Evolutionary conservation across 371 early-diverging fungal species (phyloP).

Genomic region (Mortierella sp.): DNA sequence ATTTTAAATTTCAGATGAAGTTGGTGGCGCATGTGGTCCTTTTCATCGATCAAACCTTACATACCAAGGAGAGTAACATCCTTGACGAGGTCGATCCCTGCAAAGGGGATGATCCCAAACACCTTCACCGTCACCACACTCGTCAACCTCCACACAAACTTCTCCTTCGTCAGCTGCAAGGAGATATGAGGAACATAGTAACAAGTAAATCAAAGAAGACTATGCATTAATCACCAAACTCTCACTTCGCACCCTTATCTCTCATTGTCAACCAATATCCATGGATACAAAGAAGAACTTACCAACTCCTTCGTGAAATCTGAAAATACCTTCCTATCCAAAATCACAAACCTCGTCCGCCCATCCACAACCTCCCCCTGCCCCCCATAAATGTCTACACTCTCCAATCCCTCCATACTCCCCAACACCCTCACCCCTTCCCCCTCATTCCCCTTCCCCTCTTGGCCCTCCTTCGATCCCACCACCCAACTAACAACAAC

Average conservation of each 20-base stretch:
- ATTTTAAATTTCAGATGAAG: background rate
- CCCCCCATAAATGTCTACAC: background rate
- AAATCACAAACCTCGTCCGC: background rate
- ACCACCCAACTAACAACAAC: conserved; percentile 60
- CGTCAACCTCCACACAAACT: background rate
- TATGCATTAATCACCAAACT: background rate
- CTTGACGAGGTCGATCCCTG: background rate
- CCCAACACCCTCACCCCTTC: conserved; percentile 58
- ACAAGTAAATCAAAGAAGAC: background rate
- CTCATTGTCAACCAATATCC: background rate
- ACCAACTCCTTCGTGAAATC: conserved; percentile 3
- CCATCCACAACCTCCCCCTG: background rate
- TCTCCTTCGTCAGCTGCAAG: background rate
- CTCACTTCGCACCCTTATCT: background rate
- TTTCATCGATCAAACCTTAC: background rate
- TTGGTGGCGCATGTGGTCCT: background rate
- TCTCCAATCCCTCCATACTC: conserved; percentile 40
- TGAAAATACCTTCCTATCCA: background rate
- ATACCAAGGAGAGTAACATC: background rate
- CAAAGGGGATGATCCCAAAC: background rate
- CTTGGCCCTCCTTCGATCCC: conserved; percentile 22
- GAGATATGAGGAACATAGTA: background rate
- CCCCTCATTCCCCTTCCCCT: too few species aligned
- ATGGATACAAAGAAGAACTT: background rate
- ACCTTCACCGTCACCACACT: conserved; percentile 3